These are phyloP conservation scores for Clarkia xantiana DNA, from an alignment of 345 rosid species.

Conservation along the genomic window DNA sequence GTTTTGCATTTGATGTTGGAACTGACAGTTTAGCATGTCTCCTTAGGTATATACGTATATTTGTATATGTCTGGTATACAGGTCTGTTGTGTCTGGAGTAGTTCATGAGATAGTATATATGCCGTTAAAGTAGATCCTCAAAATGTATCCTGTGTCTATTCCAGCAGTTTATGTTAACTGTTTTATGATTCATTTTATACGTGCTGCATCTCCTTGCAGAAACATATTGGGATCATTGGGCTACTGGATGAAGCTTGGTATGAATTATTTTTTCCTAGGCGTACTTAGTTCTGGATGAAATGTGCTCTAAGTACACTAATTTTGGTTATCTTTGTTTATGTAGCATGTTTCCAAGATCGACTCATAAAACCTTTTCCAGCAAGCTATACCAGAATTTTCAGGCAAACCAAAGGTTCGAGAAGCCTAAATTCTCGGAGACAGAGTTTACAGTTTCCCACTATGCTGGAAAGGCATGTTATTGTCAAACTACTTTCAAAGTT, in stretches of 20 bases:
- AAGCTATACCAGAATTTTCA: slow-evolving; percentile 71
- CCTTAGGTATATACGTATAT: no score
- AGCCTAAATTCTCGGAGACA: slow-evolving; percentile 84
- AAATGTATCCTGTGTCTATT: neutral
- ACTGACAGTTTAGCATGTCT: no score
- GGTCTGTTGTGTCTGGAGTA: no score
- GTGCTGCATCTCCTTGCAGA: slow-evolving; percentile 38
- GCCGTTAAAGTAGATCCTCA: no score
- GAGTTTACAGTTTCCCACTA: slow-evolving; percentile 85
- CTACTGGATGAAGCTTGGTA: slow-evolving; percentile 99
- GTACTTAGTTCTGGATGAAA: neutral
- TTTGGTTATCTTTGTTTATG: slow-evolving; percentile 34
- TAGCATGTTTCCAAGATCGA: slow-evolving; percentile 98
- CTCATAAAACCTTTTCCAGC: slow-evolving; percentile 73
- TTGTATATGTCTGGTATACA: no score
- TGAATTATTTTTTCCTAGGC: neutral
- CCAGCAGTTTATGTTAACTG: no score
- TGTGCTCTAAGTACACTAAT: slow-evolving; percentile 20
- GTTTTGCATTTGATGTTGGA: no score
- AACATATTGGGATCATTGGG: slow-evolving; percentile 89
- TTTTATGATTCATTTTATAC: neutral
- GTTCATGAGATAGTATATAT: no score
- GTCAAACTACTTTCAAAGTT: slow-evolving; percentile 8
- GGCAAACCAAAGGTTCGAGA: slow-evolving; percentile 63
- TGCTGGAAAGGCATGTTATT: slow-evolving; percentile 89